Evolutionary conservation across 257 asterid species (phyloP), one percentile per base, ranked within the genome.

Genomic region (Solanum lycopersicoides): DNA sequence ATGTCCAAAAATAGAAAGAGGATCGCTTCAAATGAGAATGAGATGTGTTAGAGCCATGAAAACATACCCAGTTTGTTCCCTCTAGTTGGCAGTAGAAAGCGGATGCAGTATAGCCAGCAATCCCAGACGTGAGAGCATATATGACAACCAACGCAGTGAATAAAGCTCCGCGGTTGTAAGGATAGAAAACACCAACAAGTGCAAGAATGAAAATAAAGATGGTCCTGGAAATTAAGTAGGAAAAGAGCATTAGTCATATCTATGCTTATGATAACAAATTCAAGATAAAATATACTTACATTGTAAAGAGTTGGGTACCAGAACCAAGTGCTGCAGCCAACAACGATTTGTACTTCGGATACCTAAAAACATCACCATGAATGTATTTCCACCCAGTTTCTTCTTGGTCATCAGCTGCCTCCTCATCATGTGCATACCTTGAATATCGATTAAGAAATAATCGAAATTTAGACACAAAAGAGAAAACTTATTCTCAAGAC

Each of bases 341-440:
- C 50, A 93, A 83, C 16, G 95, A 92, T 87, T 91, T 93, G 89
- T 88, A 86, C 83, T 89, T 89, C 0, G 94, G 95, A 50, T 74
- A 93, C 91, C 95, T 90, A 88, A 93, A 93, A 35, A 92, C 94
- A 89, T 93, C 94, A 79, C 95, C 94, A 69, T 93, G 94, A n/a
- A 85, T 59, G 68, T 59, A 59, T 59, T 59, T 59, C 68, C 68
- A 59, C 68, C 68, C 68, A 59, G 68, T 59, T 59, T 59, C 68
- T 0, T 59, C 68, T 59, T 59, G 68, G 28, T 59, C 68, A 59
- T 59, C 68, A 59, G 89, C 93, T 35, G 92, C 56, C 90, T 93
- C 95, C 89, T 92, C 94, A 23, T 92, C 95, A 85, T 90, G 92
- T 60, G 94, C 89, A 85, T 91, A 93, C 86, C 93, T 93, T 87